Evolutionary conservation across 2,329 filamentous ascomycete species (phyloP).

Genomic region (Epicoccum nigrum): DNA sequence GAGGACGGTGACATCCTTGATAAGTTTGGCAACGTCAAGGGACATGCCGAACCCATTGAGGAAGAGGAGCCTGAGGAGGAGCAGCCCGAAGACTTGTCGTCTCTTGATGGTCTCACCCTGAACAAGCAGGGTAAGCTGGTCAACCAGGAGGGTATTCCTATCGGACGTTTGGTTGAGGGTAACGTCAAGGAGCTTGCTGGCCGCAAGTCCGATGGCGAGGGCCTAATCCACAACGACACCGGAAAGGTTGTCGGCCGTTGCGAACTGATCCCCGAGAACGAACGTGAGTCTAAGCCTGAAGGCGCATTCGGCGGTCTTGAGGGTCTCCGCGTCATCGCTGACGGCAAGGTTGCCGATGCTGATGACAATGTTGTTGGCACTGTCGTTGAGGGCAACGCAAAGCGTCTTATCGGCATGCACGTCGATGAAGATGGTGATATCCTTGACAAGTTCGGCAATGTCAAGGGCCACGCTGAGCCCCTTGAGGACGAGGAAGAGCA

Average conservation of each 20-base stretch:
- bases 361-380: slow-evolving; percentile 59
- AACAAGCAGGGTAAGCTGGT: slow-evolving; percentile 60
- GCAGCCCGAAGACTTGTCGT: slow-evolving; percentile 52
- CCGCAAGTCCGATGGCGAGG: slow-evolving; percentile 73
- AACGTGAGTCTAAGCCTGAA: slow-evolving; percentile 60
- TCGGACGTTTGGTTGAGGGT: slow-evolving; percentile 71
- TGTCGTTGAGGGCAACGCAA: slow-evolving; percentile 63
- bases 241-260: slow-evolving; percentile 72
- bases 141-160: slow-evolving; percentile 55
- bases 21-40: slow-evolving; percentile 66
- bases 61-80: slow-evolving; percentile 52
- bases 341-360: slow-evolving; percentile 57
- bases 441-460: slow-evolving; percentile 66
- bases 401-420: slow-evolving; percentile 63
- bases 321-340: slow-evolving; percentile 55
- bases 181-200: slow-evolving; percentile 68
- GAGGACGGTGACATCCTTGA: slow-evolving; percentile 68
- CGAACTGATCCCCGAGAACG: slow-evolving; percentile 70
- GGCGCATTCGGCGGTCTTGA: slow-evolving; percentile 58
- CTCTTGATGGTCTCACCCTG: slow-evolving; percentile 53
- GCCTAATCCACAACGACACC: slow-evolving; percentile 73
- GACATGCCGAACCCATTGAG: slow-evolving; percentile 62
- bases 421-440: slow-evolving; percentile 69
- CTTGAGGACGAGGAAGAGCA: slow-evolving; percentile 55
- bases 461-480: slow-evolving; percentile 65